These are phyloP conservation scores for Tetracladium maxilliforme DNA, from an alignment of 2,329 filamentous ascomycete species.

Conservation along the genomic window DNA sequence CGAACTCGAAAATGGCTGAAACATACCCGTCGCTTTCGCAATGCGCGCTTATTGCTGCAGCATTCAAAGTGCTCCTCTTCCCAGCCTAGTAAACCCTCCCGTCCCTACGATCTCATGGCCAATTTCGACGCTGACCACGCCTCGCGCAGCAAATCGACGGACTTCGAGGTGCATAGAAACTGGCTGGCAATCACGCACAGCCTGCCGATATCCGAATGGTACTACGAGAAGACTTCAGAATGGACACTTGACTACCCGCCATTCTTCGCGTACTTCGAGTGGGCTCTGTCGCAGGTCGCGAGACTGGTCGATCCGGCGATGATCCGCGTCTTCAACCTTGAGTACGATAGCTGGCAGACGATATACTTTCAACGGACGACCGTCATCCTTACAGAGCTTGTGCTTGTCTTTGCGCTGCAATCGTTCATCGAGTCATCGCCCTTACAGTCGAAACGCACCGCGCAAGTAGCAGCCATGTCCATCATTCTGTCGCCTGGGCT, in stretches of 20 bases:
- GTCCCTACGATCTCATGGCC: slow-evolving; percentile 2
- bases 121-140: slow-evolving; percentile 6
- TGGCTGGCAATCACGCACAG: slow-evolving; percentile 95
- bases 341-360: slow-evolving; percentile 85
- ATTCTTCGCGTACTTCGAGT: slow-evolving; percentile 97
- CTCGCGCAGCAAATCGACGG: slow-evolving; percentile 74
- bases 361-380: slow-evolving; percentile 85
- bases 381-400: slow-evolving; percentile 72
- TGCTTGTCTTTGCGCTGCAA: slow-evolving; percentile 71
- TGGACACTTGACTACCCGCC: slow-evolving; percentile 99
- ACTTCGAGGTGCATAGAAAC: slow-evolving; percentile 97
- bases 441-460: slow-evolving; percentile 50
- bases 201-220: slow-evolving; percentile 79
- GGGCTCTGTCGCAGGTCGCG: slow-evolving; percentile 71
- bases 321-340: slow-evolving; percentile 66
- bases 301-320: slow-evolving; percentile 66
- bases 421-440: slow-evolving; percentile 64
- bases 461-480: slow-evolving; percentile 77
- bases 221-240: slow-evolving; percentile 94
- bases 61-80: slow-evolving; percentile 83
- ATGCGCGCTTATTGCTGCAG: slow-evolving; percentile 72
- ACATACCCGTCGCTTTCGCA: slow-evolving; percentile 78
- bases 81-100: slow-evolving; percentile 71
- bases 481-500: slow-evolving; percentile 84
- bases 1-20: too few relatives aligned